These are phyloP conservation scores for Cenchrus americanus DNA, from an alignment of 176 grass and related monocot genomes.

Conservation along the genomic window DNA sequence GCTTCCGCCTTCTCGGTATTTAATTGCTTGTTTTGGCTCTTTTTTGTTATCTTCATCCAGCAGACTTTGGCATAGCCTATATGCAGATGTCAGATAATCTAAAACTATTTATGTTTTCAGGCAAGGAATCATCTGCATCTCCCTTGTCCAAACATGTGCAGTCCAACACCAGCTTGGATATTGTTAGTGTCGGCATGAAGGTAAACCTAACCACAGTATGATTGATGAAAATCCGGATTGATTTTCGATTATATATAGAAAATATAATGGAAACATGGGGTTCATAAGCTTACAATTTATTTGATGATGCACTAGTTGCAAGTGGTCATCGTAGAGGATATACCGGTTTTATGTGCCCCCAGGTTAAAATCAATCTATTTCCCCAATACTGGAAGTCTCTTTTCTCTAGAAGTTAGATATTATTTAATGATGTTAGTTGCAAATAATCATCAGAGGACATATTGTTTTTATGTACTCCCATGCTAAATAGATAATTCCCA, in stretches of 20 bases:
- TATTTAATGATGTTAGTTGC: slow-evolving; percentile 3
- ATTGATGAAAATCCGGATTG: neutral
- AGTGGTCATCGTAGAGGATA: neutral
- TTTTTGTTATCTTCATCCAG: neutral
- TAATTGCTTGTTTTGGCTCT: slow-evolving; percentile 21
- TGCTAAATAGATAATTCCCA: neutral
- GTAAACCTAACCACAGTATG: slow-evolving; percentile 52
- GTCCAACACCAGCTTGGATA: slow-evolving; percentile 42
- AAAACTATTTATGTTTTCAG: slow-evolving; percentile 49
- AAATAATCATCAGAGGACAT: neutral
- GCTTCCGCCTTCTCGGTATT: slow-evolving; percentile 68
- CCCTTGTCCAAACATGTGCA: slow-evolving; percentile 52
- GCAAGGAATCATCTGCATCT: slow-evolving; percentile 46
- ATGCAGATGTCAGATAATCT: neutral
- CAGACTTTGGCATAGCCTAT: neutral
- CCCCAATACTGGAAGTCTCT: neutral
- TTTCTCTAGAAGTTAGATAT: neutral
- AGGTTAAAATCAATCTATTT: neutral
- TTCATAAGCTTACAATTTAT: slow-evolving; percentile 22
- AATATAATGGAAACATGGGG: neutral
- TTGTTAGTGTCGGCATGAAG: slow-evolving; percentile 46
- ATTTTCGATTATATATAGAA: neutral
- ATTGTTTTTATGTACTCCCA: neutral
- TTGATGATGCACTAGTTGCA: neutral
- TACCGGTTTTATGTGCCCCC: neutral